Conservation (phyloP, 2,329 filamentous ascomycete genomes). For the Passalora sequoiae region DNA sequence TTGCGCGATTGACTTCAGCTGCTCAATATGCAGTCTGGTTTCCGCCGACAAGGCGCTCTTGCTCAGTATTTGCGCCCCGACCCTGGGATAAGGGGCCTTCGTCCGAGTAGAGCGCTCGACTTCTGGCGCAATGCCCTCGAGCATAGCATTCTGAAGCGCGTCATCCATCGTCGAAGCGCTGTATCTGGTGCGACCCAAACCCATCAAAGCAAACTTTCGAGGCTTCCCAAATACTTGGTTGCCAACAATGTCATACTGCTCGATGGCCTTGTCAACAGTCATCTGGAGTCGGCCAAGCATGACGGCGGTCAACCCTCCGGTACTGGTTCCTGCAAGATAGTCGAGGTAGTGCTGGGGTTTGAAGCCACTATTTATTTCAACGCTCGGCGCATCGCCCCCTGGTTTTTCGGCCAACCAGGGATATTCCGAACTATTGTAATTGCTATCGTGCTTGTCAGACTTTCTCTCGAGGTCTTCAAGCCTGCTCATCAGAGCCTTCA, state of each 20-base stretch:
- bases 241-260: slow-evolving; percentile 15
- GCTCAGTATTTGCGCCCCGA: background rate
- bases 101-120: background rate
- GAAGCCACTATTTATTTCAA: slow-evolving; percentile 4
- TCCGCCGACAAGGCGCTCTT: background rate
- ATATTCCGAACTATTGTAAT: slow-evolving; percentile 4
- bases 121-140: background rate
- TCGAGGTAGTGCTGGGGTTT: slow-evolving; percentile 25
- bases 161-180: slow-evolving; percentile 8
- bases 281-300: slow-evolving; percentile 24
- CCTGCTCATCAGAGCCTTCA: slow-evolving; percentile 16
- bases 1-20: background rate
- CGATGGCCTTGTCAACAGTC: slow-evolving; percentile 13
- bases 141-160: slow-evolving; percentile 8
- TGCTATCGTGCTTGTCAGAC: slow-evolving; percentile 1
- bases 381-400: background rate
- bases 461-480: slow-evolving; percentile 9
- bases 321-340: slow-evolving; percentile 22
- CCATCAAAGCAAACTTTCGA: slow-evolving; percentile 2
- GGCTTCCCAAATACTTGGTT: slow-evolving; percentile 16
- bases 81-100: background rate
- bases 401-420: background rate
- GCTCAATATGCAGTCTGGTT: background rate
- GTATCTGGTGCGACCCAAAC: slow-evolving; percentile 10
- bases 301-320: slow-evolving; percentile 21